Evolutionary conservation across 768 basidiomycete genomes (phyloP).

Genomic region (Suillus weaverae): DNA sequence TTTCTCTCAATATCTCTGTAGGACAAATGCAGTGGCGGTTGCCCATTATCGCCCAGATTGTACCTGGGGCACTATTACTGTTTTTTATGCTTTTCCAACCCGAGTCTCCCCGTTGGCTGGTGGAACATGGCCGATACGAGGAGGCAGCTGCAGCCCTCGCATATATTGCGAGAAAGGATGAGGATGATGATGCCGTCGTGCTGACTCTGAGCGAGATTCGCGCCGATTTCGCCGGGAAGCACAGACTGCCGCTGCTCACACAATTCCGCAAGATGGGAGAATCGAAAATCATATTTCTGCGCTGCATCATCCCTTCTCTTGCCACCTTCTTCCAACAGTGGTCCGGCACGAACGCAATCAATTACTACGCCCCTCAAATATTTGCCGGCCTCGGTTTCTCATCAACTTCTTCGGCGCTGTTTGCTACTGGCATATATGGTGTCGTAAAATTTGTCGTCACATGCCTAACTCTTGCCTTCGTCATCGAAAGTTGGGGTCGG

Average conservation of each 20-base stretch:
- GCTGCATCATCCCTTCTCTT: constrained; percentile 33
- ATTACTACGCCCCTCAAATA: constrained; percentile 41
- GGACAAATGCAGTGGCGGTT: constrained; percentile 38
- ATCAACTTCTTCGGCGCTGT: constrained; percentile 29
- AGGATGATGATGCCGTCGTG: constrained; percentile 29
- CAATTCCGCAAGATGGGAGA: background rate
- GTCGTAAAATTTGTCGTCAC: constrained; percentile 39
- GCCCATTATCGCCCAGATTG: constrained; percentile 38
- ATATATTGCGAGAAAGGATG: constrained; percentile 25
- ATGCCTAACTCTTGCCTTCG: constrained; percentile 32
- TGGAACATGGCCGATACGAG: constrained; percentile 34
- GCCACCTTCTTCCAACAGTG: constrained; percentile 41
- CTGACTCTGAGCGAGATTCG: constrained; percentile 25
- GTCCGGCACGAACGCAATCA: constrained; percentile 43
- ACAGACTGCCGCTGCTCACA: background rate
- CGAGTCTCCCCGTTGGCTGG: constrained; percentile 45
- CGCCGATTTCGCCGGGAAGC: background rate
- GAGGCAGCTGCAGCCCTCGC: constrained; percentile 35
- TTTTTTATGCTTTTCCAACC: constrained; percentile 38
- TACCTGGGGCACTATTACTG: constrained; percentile 40
- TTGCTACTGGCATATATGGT: constrained; percentile 44
- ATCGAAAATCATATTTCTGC: constrained; percentile 23
- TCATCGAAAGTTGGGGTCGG: constrained; percentile 41
- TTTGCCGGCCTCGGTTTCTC: constrained; percentile 38
- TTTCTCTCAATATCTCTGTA: constrained; percentile 23